Base-by-base conservation (phyloP, 108 stramenopile genomes). In the Nannochloropsis salina region DNA sequence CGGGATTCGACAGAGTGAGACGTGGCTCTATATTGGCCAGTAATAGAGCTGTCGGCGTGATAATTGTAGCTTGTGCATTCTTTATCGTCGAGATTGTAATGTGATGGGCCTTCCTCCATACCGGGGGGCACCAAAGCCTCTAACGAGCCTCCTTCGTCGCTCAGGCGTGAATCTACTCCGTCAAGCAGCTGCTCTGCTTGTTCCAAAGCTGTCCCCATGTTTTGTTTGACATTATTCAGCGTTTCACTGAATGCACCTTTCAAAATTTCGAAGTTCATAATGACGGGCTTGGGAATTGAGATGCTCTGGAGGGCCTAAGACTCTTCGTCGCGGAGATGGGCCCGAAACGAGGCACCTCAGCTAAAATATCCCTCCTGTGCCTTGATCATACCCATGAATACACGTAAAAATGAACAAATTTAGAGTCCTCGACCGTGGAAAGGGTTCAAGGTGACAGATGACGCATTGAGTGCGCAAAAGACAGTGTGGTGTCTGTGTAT, bases 171-270 rank as follows among this genome's bases (percentile, higher is more conserved):
- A n/a, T 74, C 61, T 4, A 74, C 61, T n/a, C 61, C 61, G 61
- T 74, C 61, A 4, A 74, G n/a, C 20, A 74, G 61, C 61, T 74
- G 61, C n/a, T 74, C 61, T 4, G 61, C 61, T n/a, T 74, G 61
- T n/a, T 74, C 61, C 61, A 74, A 74, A 15, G 61, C 61, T 74
- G 61, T n/a, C 20, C 61, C 61, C 61, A 74, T 74, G n/a, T 74
- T 15, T n/a, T 74, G 61, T n/a, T 74, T 74, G 61, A n/a, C 61
- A n/a, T 74, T 15, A n/a, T 74, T 15, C 20, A 74, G 61, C 6
- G 61, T 74, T n/a, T 74, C 61, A 74, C n/a, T 74, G 3, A 74
- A 6, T n/a, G 61, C 61, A n/a, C 61, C 61, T 74, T 74, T 74
- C 20, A 74, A 74, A n/a, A 74, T 15, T 15, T 74, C 61, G 61